Conservation (phyloP, 1,284 basidiomycete species). For the Calocybe gambosa region DNA sequence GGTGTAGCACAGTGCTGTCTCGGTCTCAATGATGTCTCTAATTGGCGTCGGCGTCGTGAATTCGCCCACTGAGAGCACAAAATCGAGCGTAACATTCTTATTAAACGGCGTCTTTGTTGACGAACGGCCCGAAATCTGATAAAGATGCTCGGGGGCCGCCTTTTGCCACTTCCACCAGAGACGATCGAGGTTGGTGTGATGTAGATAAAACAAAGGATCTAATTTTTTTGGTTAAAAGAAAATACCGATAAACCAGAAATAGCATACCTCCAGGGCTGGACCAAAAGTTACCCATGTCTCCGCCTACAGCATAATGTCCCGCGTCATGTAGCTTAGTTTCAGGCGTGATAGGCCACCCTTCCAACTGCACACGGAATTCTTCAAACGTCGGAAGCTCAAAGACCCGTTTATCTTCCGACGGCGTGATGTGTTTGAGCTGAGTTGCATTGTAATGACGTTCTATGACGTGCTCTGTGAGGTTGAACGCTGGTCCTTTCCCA, state of each 20-base stretch:
- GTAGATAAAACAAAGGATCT: constrained; percentile 13
- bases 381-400: not conserved
- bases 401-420: not conserved
- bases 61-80: constrained; percentile 6
- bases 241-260: not conserved
- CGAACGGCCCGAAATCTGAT: constrained; percentile 12
- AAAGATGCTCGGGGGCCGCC: constrained; percentile 5
- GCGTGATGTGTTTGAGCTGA: not conserved
- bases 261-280: constrained; percentile 10
- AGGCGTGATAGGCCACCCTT: not conserved
- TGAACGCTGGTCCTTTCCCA: not conserved
- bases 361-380: not conserved
- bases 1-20: constrained; percentile 10
- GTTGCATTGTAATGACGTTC: not conserved
- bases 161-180: constrained; percentile 17
- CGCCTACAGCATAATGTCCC: constrained; percentile 9
- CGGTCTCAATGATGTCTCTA: constrained; percentile 13
- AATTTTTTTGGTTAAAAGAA: not conserved
- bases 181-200: constrained; percentile 16
- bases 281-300: constrained; percentile 11
- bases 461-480: not conserved
- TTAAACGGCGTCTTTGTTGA: not conserved
- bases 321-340: constrained; percentile 6
- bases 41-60: constrained; percentile 7
- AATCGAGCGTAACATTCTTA: constrained; percentile 10